A percentile compares a stretch with the other conserved stretches of the same genome.
These are phyloP conservation scores for Toxicodendron radicans DNA, from an alignment of 345 rosid species.

Conservation along the genomic window DNA sequence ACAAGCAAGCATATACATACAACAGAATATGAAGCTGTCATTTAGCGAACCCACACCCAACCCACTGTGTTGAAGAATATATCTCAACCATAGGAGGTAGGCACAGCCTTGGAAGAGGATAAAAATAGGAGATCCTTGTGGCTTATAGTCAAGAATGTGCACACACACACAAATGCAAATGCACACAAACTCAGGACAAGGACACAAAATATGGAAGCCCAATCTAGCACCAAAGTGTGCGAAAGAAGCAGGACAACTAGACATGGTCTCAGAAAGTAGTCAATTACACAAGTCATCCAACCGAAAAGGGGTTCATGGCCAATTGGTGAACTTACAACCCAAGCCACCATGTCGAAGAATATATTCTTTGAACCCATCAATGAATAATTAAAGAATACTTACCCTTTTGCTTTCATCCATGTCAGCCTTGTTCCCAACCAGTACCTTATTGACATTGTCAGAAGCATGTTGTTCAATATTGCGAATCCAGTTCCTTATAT, in stretches of 20 bases:
- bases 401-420: conserved; percentile 99
- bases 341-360: conserved; percentile 3
- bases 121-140: background rate
- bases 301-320: background rate
- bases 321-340: conserved; percentile 3
- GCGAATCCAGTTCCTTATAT: conserved; percentile 98
- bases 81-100: conserved; percentile 57
- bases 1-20: background rate
- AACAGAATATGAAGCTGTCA: background rate
- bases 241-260: background rate
- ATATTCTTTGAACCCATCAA: background rate
- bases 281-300: conserved; percentile 2
- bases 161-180: background rate
- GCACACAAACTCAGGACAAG: background rate
- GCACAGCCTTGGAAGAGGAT: conserved; percentile 45
- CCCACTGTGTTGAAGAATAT: conserved; percentile 6
- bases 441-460: conserved; percentile 86
- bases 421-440: conserved; percentile 99
- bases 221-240: conserved; percentile 3
- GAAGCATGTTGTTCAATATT: conserved; percentile 98
- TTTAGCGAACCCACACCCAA: background rate
- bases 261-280: background rate
- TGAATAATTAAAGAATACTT: conserved; percentile 8
- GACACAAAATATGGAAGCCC: background rate
- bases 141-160: background rate